A percentile compares a stretch with the other conserved stretches of the same genome.
phyloP scores from a whole-genome alignment of 352 stramenopile species.

The Phytophthora foliorum region DNA sequence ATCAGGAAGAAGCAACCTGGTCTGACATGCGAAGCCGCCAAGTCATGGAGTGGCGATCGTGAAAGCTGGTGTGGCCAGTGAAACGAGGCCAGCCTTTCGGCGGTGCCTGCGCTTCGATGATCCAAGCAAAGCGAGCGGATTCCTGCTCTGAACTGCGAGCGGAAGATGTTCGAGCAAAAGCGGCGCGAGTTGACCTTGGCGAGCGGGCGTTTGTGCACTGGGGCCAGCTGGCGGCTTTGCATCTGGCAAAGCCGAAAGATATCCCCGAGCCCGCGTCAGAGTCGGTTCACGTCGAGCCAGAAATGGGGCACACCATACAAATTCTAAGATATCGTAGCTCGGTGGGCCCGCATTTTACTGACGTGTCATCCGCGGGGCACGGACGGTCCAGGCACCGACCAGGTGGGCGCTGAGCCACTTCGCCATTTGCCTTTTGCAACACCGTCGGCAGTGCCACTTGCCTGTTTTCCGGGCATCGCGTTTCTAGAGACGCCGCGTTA shows the following conservation, averaged over 20 bases:
- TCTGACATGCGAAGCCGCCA: neutral
- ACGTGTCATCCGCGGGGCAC: conserved; percentile 18
- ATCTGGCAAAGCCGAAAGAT: conserved; percentile 16
- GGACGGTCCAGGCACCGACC: conserved; percentile 15
- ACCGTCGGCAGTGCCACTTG: conserved; percentile 35
- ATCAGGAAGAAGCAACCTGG: neutral
- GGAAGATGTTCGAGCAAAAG: neutral
- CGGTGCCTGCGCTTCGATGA: neutral
- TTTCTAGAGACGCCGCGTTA: conserved; percentile 25
- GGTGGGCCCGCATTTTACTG: conserved; percentile 35
- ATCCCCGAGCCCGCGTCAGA: conserved; percentile 23
- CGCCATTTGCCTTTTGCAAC: conserved; percentile 35
- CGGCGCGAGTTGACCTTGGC: conserved; percentile 14
- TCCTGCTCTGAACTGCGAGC: conserved; percentile 6
- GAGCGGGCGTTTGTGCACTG: conserved; percentile 4
- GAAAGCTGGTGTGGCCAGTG: conserved; percentile 12
- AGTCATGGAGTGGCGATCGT: neutral
- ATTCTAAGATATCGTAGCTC: conserved; percentile 23
- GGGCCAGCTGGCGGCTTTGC: conserved; percentile 4
- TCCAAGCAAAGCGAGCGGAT: conserved; percentile 18
- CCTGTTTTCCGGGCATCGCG: conserved; percentile 29
- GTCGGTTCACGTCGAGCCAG: neutral
- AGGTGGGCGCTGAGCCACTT: conserved; percentile 30
- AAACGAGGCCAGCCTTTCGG: no score
- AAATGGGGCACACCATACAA: conserved; percentile 29